phyloP scores from a whole-genome alignment of 495 filamentous ascomycete genomes.

The Hypomontagnella submonticulosa region DNA sequence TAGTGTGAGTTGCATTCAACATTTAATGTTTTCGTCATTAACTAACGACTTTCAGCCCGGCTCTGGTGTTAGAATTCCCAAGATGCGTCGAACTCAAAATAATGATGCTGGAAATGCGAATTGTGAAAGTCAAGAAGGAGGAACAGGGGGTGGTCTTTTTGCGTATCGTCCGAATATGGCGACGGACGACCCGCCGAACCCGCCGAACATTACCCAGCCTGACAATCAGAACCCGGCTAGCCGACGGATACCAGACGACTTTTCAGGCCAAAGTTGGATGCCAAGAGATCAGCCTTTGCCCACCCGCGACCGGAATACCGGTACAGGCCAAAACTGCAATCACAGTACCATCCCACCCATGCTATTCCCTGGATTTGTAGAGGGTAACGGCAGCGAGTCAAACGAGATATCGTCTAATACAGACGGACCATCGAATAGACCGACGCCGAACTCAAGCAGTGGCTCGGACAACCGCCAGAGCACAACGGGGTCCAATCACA shows the following conservation, averaged over 20 bases:
- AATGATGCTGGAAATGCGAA: not conserved
- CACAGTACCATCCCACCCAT: constrained; percentile 48
- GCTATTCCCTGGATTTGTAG: constrained; percentile 41
- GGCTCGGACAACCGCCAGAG: constrained; percentile 55
- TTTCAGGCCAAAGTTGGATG: constrained; percentile 47
- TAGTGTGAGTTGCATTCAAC: constrained; percentile 52
- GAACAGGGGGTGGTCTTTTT: constrained; percentile 39
- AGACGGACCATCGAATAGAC: constrained; percentile 56
- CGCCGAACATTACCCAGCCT: constrained; percentile 45
- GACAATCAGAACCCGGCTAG: constrained; percentile 40
- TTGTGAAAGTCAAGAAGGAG: constrained; percentile 19
- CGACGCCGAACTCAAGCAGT: constrained; percentile 64
- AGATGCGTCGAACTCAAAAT: constrained; percentile 10
- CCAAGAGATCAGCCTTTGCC: constrained; percentile 50
- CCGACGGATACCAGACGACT: constrained; percentile 35
- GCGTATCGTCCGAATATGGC: constrained; percentile 48
- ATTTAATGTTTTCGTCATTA: not conserved
- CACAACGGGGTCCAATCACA: constrained; percentile 41
- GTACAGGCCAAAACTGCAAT: constrained; percentile 36
- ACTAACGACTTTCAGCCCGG: constrained; percentile 34
- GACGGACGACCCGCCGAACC: constrained; percentile 44
- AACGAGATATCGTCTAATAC: constrained; percentile 57
- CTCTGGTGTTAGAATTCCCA: constrained; percentile 26
- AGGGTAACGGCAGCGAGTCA: constrained; percentile 47
- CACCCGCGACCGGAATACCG: constrained; percentile 43